Conservation (phyloP, 805 yeast species). For the Barnettozyma californica region DNA sequence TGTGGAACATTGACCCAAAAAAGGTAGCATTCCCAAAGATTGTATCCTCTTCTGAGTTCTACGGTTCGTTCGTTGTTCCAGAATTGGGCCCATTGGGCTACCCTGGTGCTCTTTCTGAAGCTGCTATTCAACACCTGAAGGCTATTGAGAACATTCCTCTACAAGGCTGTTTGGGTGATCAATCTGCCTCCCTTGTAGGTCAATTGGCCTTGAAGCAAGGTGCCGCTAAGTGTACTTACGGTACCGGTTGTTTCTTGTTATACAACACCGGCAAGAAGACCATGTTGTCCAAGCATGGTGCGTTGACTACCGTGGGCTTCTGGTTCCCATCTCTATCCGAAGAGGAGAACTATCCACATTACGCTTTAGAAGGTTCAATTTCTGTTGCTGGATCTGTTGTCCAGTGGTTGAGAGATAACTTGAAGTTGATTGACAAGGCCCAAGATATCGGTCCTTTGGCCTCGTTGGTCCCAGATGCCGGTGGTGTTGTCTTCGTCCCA, state of each 20-base stretch:
- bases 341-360: conserved; percentile 55
- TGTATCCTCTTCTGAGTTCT: conserved; percentile 70
- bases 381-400: conserved; percentile 94
- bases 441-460: conserved; percentile 91
- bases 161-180: conserved; percentile 91
- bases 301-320: conserved; percentile 84
- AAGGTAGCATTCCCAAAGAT: conserved; percentile 70
- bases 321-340: conserved; percentile 69
- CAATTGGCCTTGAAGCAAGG: conserved; percentile 82
- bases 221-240: conserved; percentile 91
- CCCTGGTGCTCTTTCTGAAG: conserved; percentile 44
- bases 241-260: conserved; percentile 89
- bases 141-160: conserved; percentile 63
- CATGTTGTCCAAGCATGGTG: conserved; percentile 70
- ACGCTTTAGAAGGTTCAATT: conserved; percentile 91
- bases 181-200: conserved; percentile 89
- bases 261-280: conserved; percentile 80
- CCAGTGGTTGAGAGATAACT: conserved; percentile 90
- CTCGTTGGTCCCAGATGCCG: conserved; percentile 70
- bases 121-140: conserved; percentile 44
- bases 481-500: conserved; percentile 92
- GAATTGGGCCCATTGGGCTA: conserved; percentile 46
- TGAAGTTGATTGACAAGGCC: conserved; percentile 73
- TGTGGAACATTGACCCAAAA: conserved; percentile 73
- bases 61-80: conserved; percentile 67